Base-by-base conservation (phyloP, 768 basidiomycete genomes). In the Russula sp. region DNA sequence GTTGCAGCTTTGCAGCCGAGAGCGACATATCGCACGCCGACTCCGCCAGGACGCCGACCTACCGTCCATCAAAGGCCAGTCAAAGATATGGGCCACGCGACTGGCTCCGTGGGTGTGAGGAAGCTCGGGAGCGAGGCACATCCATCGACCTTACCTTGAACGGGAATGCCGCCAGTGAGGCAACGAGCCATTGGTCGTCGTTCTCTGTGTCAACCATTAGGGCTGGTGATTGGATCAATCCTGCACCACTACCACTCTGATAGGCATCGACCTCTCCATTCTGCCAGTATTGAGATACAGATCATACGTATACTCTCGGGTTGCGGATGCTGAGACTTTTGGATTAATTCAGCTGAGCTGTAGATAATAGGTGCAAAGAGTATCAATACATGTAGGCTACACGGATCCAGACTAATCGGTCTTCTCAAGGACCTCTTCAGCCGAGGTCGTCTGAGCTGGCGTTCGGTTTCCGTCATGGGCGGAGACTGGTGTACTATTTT, bases 401-500 rank as follows among this genome's bases (percentile, higher is more conserved):
- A 55, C 8, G 45, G 44, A 27, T 55, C 57, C 11, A 45, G 58
- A 55, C 48, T 51, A 40, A 50, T 59, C 58, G 1, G 45, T 50
- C 53, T 64, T 64, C 34, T 60, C 63, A 20, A 20, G 32, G 40
- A 32, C 59, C 14, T 60, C 63, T 32, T 64, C 63, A 60, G 42
- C 16, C 22, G 55, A 64, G 48, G 27, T 64, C 27, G 40, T 37
- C 48, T 60, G 63, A 18, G 59, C 58, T 37, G 63, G 63, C 1
- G 63, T 64, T 64, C 63, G 44, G 49, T 55, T 56, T 14, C 54
- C 63, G 4, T 59, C 59, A 37, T 60, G 63, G 10, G 49, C 53
- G 44, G 63, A 64, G 42, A 64, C 6, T n/a, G 63, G 63, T 40
- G 63, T 64, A 20, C 63, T 60, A 34, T 56, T 64, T 64, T 60